Evolutionary conservation across 176 grass and related monocot species (phyloP), one percentile per base, ranked within the genome.

Genomic region (Eleusine coracana): DNA sequence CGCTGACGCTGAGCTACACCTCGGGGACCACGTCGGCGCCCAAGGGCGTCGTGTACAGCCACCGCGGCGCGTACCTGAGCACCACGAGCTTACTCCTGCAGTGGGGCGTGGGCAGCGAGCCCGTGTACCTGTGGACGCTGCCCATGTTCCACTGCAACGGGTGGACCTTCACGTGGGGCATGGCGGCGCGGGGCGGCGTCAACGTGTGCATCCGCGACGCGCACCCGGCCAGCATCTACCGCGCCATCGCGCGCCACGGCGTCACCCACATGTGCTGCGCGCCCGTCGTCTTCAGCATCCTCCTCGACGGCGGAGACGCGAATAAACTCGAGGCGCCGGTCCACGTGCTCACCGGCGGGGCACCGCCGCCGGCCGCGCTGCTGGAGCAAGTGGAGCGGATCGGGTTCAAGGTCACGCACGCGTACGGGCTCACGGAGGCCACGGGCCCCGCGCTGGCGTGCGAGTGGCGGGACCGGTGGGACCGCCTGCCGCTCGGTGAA

Each of bases 111-210:
- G 74, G 74, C 27, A 61, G 34, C 37, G 85, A 90, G 74, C 90
- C 93, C 13, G 90, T 95, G 16, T 95, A 95, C 76, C 81, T 95
- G 1, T 95, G 93, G 93, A 87, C 93, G 18, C 93, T 95, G 10
- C 93, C 93, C 71, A 95, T 95, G 93, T 95, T 95, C 87, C 93
- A 95, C 82, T 90, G 89, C 86, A 95, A 95, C 71, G 92, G 92
- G 4, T 95, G 92, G 92, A 90, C 89, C 16, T 92, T 95, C 85
- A 86, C 92, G 0, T 95, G 92, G 92, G 92, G 92, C 68, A 62
- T 92, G 45, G 92, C 92, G 14, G 92, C 87, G 0, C 84, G 89
- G 15, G 92, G 92, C 68, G 92, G 87, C 74, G 79, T 64, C 77
- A 95, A 92, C 79, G 78, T 95, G 27, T 94, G 52, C 52, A 7